Evolutionary conservation across 495 filamentous ascomycete genomes (phyloP).

Genomic region (Talaromyces nanjingensis): DNA sequence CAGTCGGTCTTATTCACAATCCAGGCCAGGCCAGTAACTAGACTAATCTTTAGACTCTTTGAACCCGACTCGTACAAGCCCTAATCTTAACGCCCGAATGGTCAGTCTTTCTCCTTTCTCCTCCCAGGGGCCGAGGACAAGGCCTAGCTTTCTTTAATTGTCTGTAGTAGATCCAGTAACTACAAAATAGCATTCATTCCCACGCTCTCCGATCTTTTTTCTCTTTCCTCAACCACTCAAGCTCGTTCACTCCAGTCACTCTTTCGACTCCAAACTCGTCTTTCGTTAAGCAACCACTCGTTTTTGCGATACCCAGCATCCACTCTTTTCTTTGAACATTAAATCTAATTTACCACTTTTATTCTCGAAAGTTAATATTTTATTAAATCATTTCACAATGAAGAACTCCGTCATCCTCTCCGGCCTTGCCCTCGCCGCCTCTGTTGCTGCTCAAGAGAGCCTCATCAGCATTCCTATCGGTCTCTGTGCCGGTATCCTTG

Average conservation of each 20-base stretch:
- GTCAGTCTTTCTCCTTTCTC: not conserved
- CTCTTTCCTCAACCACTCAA: not conserved
- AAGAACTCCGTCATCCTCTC: slow-evolving; percentile 24
- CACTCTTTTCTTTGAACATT: slow-evolving; percentile 12
- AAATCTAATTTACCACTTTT: not conserved
- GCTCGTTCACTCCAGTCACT: slow-evolving; percentile 2
- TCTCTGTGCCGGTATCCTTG: slow-evolving; percentile 21
- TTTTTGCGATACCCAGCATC: slow-evolving; percentile 22
- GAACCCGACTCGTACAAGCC: not conserved
- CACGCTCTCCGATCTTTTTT: not conserved
- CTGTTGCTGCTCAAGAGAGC: slow-evolving; percentile 14
- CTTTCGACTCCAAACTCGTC: slow-evolving; percentile 7
- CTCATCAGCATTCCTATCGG: slow-evolving; percentile 23
- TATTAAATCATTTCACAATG: slow-evolving; percentile 16
- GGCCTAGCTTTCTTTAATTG: not conserved
- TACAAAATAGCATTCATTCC: slow-evolving; percentile 4
- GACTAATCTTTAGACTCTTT: not conserved
- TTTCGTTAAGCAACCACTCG: slow-evolving; percentile 14
- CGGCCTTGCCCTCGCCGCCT: slow-evolving; percentile 20
- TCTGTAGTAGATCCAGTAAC: not conserved
- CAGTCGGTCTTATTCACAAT: not conserved
- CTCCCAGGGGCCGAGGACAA: not conserved
- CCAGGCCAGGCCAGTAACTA: not conserved
- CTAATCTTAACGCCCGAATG: not conserved
- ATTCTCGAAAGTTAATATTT: not conserved